Base-by-base conservation (phyloP, 2,329 filamentous ascomycete genomes). In the Fonsecaea multimorphosa region DNA sequence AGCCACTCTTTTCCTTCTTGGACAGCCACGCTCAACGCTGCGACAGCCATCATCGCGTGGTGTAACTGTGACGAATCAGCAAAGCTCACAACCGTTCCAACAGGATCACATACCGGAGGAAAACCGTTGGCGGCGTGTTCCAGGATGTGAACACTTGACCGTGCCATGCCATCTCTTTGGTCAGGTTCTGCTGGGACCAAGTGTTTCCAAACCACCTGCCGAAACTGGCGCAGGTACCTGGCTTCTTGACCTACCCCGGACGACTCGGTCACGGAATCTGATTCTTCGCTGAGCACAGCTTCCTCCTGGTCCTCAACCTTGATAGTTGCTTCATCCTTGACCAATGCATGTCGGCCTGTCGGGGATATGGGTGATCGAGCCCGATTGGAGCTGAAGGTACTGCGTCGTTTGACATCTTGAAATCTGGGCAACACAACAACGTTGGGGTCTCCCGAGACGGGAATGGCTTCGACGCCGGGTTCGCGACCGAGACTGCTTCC, bases 11-110 rank as follows among this genome's bases (percentile, higher is more conserved):
- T 77, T 31, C 77, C 79, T 34, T 81, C 79, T 68, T 78, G 80
- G 59, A 81, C 79, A 24, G 80, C 79, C 51, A 85, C 76, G 70
- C 83, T 84, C 51, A 86, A 78, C 19, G 83, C 83, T 27, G 83
- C 83, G n/a, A 87, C 74, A 3, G 85, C 84, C 77, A 85, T 85
- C 68, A 87, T 85, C 7, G 85, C 84, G 72, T 86, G 82, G 56
- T 83, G 82, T 61, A 87, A 79, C 84, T 85, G 61, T 52, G 56
- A 68, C 61, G 55, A 72, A 58, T 61, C 29, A 57, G 64, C 67
- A 31, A 11, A n/a, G 16, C 7, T 51, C 58, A 38, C 3, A 19
- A 12, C 5, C 6, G 22, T 68, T 36, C 3, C 9, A 36, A 8
- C 51, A 14, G 27, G 11, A 11, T 3, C 34, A 79, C 82, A 73